These are phyloP conservation scores for Leucaena leucocephala DNA, from an alignment of 306 rosid species.

Conservation along the genomic window DNA sequence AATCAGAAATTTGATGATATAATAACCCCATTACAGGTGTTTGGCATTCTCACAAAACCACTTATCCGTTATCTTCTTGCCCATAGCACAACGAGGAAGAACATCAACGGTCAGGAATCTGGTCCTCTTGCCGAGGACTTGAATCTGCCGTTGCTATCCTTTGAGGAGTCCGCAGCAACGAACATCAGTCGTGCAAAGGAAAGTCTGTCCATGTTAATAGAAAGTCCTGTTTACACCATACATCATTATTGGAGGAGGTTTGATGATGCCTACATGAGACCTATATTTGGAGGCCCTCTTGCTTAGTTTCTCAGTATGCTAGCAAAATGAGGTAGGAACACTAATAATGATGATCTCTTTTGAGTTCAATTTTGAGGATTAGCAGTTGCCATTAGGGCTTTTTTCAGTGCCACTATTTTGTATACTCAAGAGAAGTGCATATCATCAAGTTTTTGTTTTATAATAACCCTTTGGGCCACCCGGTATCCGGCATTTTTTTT, in stretches of 20 bases:
- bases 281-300: slow-evolving; percentile 81
- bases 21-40: slow-evolving; percentile 56
- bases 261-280: slow-evolving; percentile 91
- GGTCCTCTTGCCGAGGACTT: slow-evolving; percentile 48
- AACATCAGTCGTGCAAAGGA: slow-evolving; percentile 86
- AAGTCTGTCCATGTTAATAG: slow-evolving; percentile 75
- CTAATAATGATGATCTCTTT: neutral
- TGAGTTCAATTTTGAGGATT: slow-evolving; percentile 22
- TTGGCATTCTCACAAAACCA: slow-evolving; percentile 80
- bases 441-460: no score
- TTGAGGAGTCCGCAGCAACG: slow-evolving; percentile 67
- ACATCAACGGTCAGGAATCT: slow-evolving; percentile 30
- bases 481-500: no score
- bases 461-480: no score
- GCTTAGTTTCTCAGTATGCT: slow-evolving; percentile 31
- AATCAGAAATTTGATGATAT: slow-evolving; percentile 4
- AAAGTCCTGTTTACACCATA: slow-evolving; percentile 73
- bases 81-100: slow-evolving; percentile 34
- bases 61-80: slow-evolving; percentile 68
- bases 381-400: neutral
- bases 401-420: slow-evolving; percentile 1
- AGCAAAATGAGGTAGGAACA: slow-evolving; percentile 18
- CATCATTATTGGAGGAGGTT: slow-evolving; percentile 86
- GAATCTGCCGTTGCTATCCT: slow-evolving; percentile 70
- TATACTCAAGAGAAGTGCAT: slow-evolving; percentile 6